Base-by-base conservation (phyloP, 345 rosid species). In the Dimocarpus longan region DNA sequence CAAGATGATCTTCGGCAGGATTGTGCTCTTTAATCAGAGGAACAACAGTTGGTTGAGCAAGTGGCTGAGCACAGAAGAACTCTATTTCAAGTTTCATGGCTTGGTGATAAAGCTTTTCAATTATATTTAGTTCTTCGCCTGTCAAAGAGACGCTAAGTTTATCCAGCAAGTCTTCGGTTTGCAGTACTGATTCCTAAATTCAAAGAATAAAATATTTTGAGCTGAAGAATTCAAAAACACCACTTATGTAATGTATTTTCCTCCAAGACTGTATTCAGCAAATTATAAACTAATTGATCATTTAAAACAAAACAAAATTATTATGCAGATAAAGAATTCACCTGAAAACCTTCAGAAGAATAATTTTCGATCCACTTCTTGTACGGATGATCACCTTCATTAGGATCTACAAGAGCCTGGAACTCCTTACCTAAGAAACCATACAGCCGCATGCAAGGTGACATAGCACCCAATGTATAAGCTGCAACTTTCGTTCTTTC, bases 1-100 rank as follows among this genome's bases (percentile, higher is more conserved):
- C 60, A 50, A 92, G 84, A 52, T 80, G 88, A 72, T 87, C 89
- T 78, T 82, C 89, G 22, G 72, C 86, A 67, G 87, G 89, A 82
- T 84, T 85, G 56, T 86, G 93, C 80, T 73, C 90, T 81, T 85
- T 89, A 63, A 81, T 80, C 80, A 97, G 81, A 78, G 99, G 98
- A 82, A 89, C 93, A 71, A 88, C 81, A 73, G 91, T 87, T 39
- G 92, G 92, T 85, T 97, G 97, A 76, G 80, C 76, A 85, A 93
- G 84, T 13, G 89, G 92, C 83, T 97, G 99, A 16, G 91, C 92
- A 78, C 75, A 78, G 88, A 97, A 93, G 87, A 94, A 94, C 83
- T 94, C 98, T 64, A 92, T 87, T 91, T 94, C 99, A 85, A 92
- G 99, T 86, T 87, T 94, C 97, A 97, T 90, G 80, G 98, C 99